Percentiles rank a stretch among this genome's conserved stretches.
phyloP scores from a whole-genome alignment of 2,329 filamentous ascomycete genomes.

The Penicillium crustosum region DNA sequence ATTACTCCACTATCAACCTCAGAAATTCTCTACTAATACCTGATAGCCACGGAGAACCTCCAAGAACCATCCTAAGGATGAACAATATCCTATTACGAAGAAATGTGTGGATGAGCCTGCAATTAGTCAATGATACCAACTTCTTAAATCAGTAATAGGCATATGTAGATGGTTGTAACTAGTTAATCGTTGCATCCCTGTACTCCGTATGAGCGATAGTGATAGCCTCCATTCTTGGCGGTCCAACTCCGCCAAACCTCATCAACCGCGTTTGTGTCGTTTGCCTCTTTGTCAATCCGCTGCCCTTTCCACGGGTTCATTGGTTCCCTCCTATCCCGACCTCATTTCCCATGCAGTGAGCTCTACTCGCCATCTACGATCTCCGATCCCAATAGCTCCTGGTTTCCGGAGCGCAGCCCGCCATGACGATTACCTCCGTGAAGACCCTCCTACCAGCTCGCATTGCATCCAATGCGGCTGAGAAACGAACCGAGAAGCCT shows the following conservation, averaged over 20 bases:
- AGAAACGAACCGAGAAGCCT: slow-evolving; percentile 54
- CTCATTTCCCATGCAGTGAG: slow-evolving; percentile 17
- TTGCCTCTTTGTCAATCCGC: slow-evolving; percentile 1
- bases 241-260: slow-evolving; percentile 14
- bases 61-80: slow-evolving; percentile 65
- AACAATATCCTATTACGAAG: slow-evolving; percentile 27
- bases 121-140: slow-evolving; percentile 7
- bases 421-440: slow-evolving; percentile 48
- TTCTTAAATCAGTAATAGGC: not conserved
- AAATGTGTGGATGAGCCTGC: slow-evolving; percentile 11
- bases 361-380: slow-evolving; percentile 8
- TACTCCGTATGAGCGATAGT: not conserved
- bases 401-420: slow-evolving; percentile 26
- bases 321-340: not conserved
- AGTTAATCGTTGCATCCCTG: not conserved
- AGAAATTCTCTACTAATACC: not conserved
- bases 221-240: slow-evolving; percentile 17
- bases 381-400: slow-evolving; percentile 19
- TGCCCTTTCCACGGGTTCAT: not conserved
- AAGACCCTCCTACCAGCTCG: slow-evolving; percentile 40
- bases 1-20: not conserved
- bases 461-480: slow-evolving; percentile 42
- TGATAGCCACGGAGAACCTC: slow-evolving; percentile 74
- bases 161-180: not conserved
- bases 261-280: slow-evolving; percentile 9